These are phyloP conservation scores for Diaporthe australafricana DNA, from an alignment of 2,329 filamentous ascomycete genomes.

Conservation along the genomic window DNA sequence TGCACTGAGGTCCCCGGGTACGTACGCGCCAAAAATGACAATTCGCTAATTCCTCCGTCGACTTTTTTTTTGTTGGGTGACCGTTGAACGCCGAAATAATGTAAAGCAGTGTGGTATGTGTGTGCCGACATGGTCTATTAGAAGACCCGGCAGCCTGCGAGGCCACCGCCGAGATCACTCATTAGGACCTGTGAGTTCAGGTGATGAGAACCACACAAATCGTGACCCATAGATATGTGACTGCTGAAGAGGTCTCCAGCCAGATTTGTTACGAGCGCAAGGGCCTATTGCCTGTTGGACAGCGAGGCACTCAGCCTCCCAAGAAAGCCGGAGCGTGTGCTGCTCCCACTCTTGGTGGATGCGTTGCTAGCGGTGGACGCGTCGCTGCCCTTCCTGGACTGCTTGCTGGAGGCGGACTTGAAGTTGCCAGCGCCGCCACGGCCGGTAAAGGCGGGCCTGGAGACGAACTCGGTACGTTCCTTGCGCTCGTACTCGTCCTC, in stretches of 20 bases:
- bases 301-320: conserved; percentile 51
- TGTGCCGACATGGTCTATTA: too few relatives aligned
- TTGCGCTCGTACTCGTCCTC: conserved; percentile 73
- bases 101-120: too few relatives aligned
- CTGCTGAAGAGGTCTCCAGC: background rate
- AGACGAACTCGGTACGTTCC: conserved; percentile 62
- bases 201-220: background rate
- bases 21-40: conserved; percentile 12
- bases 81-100: conserved; percentile 4
- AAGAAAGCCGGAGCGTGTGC: conserved; percentile 47
- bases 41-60: background rate
- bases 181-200: background rate
- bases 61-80: background rate
- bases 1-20: conserved; percentile 48
- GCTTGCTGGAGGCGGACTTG: conserved; percentile 37
- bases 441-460: conserved; percentile 62
- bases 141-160: background rate
- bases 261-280: background rate
- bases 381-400: conserved; percentile 45
- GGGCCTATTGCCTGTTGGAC: conserved; percentile 5
- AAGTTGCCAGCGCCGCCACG: conserved; percentile 74
- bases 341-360: conserved; percentile 44
- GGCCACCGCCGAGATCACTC: background rate
- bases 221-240: background rate
- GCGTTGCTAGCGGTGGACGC: conserved; percentile 45